Percentiles rank a stretch among this genome's conserved stretches.
Conservation (phyloP, 2,329 filamentous ascomycete genomes). For the Trichoderma brevicompactum region DNA sequence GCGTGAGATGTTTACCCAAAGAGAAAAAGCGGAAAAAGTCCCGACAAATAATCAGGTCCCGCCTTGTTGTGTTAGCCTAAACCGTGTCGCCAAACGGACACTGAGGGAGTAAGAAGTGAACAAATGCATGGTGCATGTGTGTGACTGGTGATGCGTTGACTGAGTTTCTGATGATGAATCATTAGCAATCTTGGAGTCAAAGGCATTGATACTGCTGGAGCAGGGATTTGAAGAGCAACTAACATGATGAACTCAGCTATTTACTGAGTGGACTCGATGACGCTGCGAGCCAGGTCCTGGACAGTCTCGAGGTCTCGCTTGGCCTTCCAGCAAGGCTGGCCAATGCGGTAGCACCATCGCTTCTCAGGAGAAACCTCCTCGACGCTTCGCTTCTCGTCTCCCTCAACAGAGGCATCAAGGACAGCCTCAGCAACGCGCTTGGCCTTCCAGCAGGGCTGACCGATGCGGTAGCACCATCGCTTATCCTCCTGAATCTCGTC, state of each 20-base stretch:
- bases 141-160: neutral
- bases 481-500: slow-evolving; percentile 35
- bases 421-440: slow-evolving; percentile 47
- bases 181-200: slow-evolving; percentile 9
- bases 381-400: slow-evolving; percentile 39
- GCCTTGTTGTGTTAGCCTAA: slow-evolving; percentile 8
- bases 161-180: neutral
- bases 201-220: too few relatives aligned
- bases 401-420: slow-evolving; percentile 38
- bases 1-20: slow-evolving; percentile 3
- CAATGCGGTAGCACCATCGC: slow-evolving; percentile 37
- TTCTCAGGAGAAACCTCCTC: slow-evolving; percentile 25
- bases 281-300: slow-evolving; percentile 22
- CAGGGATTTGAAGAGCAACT: neutral
- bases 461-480: slow-evolving; percentile 37
- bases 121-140: slow-evolving; percentile 14
- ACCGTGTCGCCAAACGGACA: neutral
- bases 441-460: slow-evolving; percentile 45
- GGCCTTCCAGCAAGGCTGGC: slow-evolving; percentile 45
- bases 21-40: slow-evolving; percentile 12
- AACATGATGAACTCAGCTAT: neutral
- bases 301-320: slow-evolving; percentile 34
- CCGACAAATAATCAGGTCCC: neutral
- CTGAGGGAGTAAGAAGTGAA: slow-evolving; percentile 4
- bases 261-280: slow-evolving; percentile 23